Conservation (phyloP, 2,329 filamentous ascomycete species). For the Cryphonectria parasitica region DNA sequence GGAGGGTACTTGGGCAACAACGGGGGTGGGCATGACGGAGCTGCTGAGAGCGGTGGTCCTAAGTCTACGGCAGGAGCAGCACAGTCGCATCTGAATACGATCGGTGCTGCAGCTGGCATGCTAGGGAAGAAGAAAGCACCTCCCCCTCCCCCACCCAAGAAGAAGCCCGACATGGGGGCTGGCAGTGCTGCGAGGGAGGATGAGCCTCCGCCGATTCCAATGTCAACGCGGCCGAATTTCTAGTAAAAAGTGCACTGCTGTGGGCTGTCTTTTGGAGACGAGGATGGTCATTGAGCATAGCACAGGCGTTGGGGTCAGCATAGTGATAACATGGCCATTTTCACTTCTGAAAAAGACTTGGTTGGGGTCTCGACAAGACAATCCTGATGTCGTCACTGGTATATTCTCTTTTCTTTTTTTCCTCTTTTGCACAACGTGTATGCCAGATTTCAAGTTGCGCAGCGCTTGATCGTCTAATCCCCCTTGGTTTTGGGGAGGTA, state of each 20-base stretch:
- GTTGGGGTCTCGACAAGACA: constrained; percentile 9
- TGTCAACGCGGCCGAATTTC: constrained; percentile 54
- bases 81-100: constrained; percentile 23
- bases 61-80: constrained; percentile 6
- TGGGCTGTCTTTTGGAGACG: background rate
- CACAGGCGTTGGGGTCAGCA: constrained; percentile 15
- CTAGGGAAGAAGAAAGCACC: constrained; percentile 58
- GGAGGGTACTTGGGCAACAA: constrained; percentile 34
- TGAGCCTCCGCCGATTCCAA: constrained; percentile 56
- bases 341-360: background rate
- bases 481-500: constrained; percentile 1
- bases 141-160: constrained; percentile 56
- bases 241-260: constrained; percentile 32
- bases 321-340: constrained; percentile 5
- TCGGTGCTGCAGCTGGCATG: constrained; percentile 31
- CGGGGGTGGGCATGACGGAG: constrained; percentile 11
- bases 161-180: constrained; percentile 45
- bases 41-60: constrained; percentile 5
- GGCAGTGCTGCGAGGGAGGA: constrained; percentile 33
- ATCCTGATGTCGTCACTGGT: constrained; percentile 26
- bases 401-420: constrained; percentile 22
- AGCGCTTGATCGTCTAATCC: constrained; percentile 22
- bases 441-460: constrained; percentile 23
- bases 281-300: background rate
- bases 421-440: constrained; percentile 13